Conservation (phyloP, 2,329 filamentous ascomycete species). For the Penicillium sp. region DNA sequence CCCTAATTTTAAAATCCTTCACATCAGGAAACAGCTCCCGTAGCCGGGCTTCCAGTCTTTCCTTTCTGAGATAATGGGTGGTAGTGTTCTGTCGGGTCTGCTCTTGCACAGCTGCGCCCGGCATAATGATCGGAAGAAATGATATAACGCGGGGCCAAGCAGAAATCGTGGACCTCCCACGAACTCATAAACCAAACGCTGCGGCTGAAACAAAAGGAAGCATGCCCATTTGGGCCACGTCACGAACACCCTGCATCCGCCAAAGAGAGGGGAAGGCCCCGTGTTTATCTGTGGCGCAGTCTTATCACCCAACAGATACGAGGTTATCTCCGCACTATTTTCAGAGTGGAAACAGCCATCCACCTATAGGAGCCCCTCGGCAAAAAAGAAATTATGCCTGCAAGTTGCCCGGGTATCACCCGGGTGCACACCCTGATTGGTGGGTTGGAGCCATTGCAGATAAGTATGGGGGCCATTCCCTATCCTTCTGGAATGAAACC, state of each 20-base stretch:
- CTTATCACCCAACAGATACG: background rate
- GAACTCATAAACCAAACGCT: background rate
- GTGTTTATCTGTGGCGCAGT: background rate
- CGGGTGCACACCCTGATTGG: background rate
- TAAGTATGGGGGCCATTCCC: background rate
- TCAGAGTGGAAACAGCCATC: background rate
- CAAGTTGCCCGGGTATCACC: background rate
- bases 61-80: conserved; percentile 6
- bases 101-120: background rate
- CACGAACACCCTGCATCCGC: background rate
- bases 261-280: background rate
- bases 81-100: background rate
- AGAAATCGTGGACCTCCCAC: background rate
- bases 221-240: background rate
- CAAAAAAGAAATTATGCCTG: background rate
- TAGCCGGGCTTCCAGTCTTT: conserved; percentile 19
- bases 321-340: background rate
- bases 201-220: background rate
- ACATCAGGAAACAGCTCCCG: conserved; percentile 20
- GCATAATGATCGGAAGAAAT: conserved; percentile 1
- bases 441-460: background rate
- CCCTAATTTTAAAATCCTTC: conserved; percentile 21
- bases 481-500: background rate
- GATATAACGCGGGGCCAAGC: background rate
- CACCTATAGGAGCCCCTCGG: background rate